Evolutionary conservation across 768 basidiomycete species (phyloP), one percentile per base, ranked within the genome.

Genomic region (Pulveroboletus sp.): DNA sequence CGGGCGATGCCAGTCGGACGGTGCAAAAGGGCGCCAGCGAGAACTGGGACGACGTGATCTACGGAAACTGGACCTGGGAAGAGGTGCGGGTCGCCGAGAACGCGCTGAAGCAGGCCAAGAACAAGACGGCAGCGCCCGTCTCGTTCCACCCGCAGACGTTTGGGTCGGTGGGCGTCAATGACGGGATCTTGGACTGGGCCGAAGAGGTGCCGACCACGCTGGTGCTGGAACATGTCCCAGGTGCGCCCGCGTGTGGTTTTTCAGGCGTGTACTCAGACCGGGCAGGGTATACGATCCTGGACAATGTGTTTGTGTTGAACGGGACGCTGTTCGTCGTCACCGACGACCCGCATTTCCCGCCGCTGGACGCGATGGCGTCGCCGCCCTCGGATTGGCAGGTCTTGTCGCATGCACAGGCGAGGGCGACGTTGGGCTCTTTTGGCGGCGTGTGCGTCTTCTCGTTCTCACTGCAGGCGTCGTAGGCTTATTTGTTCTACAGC

Each of bases 251-350:
- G n/a, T n/a, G n/a, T 41, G 10, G 8, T 49, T 13, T 14, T 6
- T 8, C 6, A 14, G 11, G 19, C 27, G 7, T 10, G 23, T 21
- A 32, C 44, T 59, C 25, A 51, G 45, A 49, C 21, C 11, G 39
- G 31, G 31, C 56, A 94, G 93, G 93, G 4, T 90, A 84, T 69
- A 91, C 88, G 1, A 79, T 93, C 37, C 72, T 94, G 47, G 89
- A 94, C 58, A 86, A 90, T 51, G 75, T 90, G n/a, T 80, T 86
- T 59, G 67, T 87, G n/a, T 72, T 78, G 57, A 82, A 87, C 55
- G 82, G 83, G 10, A 81, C 81, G 3, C 76, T 90, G 51, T 90
- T 82, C 65, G 65, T 94, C 50, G 83, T 94, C 31, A 79, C 84
- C 5, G 84, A 92, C 62, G 73, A 82, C 50, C 74, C 75, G 6